Percentiles rank a stretch among this genome's conserved stretches.
Evolutionary conservation across 192 early-diverging fungal genomes (phyloP).

Genomic region (Backusella luteola): DNA sequence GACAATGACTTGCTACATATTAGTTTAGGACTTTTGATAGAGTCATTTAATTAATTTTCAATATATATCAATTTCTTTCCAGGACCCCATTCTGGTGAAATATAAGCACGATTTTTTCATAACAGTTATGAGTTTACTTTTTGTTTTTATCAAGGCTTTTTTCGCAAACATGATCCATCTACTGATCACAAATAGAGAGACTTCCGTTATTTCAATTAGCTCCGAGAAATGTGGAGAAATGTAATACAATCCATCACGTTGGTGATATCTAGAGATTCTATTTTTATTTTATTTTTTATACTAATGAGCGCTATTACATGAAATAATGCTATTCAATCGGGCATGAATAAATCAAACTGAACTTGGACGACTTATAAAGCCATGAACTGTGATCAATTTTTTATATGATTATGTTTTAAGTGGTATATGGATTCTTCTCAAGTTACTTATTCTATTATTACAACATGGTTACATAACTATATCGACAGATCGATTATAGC

Average conservation of each 20-base stretch:
- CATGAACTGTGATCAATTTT: not conserved
- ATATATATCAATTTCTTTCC: not conserved
- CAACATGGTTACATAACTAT: not conserved
- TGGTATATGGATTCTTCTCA: not conserved
- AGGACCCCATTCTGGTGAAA: not conserved
- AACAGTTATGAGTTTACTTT: not conserved
- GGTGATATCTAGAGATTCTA: not conserved
- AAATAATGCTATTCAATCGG: not conserved
- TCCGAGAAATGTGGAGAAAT: not conserved
- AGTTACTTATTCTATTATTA: not conserved
- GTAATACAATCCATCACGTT: not conserved
- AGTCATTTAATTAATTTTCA: not conserved
- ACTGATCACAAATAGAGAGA: not conserved
- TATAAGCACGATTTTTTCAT: not conserved
- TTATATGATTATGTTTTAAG: not conserved
- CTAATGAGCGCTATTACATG: not conserved
- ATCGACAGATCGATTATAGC: not conserved
- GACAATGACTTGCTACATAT: not conserved
- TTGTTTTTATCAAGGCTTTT: not conserved
- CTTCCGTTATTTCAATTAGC: not conserved
- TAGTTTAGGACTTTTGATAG: not conserved
- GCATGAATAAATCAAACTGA: not conserved
- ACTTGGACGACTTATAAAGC: not conserved
- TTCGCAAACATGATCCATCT: not conserved
- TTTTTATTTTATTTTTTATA: not conserved